Evolutionary conservation across 371 early-diverging fungal species (phyloP).

Genomic region (Circinella umbellata): DNA sequence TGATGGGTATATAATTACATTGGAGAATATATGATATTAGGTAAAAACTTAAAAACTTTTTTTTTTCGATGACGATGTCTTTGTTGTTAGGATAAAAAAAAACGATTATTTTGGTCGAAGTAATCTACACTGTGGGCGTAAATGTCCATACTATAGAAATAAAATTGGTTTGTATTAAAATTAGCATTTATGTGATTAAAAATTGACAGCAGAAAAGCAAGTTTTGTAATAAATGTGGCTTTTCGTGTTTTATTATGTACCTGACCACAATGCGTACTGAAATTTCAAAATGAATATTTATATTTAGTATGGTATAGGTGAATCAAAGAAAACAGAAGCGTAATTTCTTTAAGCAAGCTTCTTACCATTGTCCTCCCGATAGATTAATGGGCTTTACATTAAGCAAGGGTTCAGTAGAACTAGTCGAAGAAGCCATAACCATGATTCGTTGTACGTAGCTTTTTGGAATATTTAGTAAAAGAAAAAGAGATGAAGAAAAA

Average conservation of each 20-base stretch:
- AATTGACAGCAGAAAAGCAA: too few species aligned
- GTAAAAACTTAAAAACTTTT: neutral
- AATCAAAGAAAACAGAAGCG: too few species aligned
- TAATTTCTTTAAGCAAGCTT: neutral
- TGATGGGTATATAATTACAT: neutral
- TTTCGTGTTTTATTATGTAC: slow-evolving; percentile 12
- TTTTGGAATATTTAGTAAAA: too few species aligned
- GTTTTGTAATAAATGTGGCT: neutral
- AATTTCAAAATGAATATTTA: neutral
- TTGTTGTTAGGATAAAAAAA: neutral
- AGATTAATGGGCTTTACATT: slow-evolving; percentile 34
- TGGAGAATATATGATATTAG: neutral
- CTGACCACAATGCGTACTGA: slow-evolving; percentile 32
- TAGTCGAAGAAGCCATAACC: neutral
- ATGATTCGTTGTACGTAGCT: neutral
- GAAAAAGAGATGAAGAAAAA: too few species aligned
- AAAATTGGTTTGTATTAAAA: neutral
- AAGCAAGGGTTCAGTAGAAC: too few species aligned
- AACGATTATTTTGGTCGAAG: slow-evolving; percentile 15
- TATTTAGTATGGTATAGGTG: neutral
- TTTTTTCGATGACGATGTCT: neutral
- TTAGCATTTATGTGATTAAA: neutral
- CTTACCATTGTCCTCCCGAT: slow-evolving; percentile 38
- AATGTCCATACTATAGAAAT: slow-evolving; percentile 19
- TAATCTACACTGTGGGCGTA: neutral